Evolutionary conservation across 2,329 filamentous ascomycete species (phyloP).

Genomic region (Fusarium vanettenii): DNA sequence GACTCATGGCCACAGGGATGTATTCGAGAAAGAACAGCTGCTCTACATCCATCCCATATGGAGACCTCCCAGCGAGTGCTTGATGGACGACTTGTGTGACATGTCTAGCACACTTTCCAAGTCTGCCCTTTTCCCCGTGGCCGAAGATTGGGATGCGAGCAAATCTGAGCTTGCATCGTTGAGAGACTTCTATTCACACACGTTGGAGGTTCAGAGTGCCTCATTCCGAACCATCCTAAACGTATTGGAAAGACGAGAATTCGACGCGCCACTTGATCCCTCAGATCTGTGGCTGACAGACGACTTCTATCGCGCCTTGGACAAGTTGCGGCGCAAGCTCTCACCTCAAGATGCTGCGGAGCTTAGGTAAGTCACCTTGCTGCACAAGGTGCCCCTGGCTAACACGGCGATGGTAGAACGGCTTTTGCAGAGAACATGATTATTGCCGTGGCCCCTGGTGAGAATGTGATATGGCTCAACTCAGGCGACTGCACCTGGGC

Average conservation of each 20-base stretch:
- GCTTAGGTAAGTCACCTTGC: slow-evolving; percentile 19
- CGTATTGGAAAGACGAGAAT: slow-evolving; percentile 34
- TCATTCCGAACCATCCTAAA: slow-evolving; percentile 25
- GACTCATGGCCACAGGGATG: slow-evolving; percentile 6
- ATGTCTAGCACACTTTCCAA: slow-evolving; percentile 39
- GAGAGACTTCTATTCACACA: slow-evolving; percentile 38
- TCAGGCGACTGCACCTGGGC: slow-evolving; percentile 32
- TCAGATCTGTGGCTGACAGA: slow-evolving; percentile 32
- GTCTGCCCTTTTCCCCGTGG: slow-evolving; percentile 36
- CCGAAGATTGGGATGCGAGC: slow-evolving; percentile 36
- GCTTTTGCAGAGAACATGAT: slow-evolving; percentile 17
- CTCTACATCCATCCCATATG: slow-evolving; percentile 37
- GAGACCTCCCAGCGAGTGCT: slow-evolving; percentile 37
- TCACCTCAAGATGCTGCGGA: slow-evolving; percentile 21
- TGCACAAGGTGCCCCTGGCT: background rate
- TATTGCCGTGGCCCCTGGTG: slow-evolving; percentile 28
- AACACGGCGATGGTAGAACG: background rate
- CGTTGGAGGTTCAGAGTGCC: slow-evolving; percentile 29
- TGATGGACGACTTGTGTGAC: slow-evolving; percentile 34
- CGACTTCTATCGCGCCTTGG: slow-evolving; percentile 30
- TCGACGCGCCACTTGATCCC: slow-evolving; percentile 32
- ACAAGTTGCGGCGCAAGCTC: slow-evolving; percentile 32
- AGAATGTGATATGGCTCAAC: slow-evolving; percentile 29
- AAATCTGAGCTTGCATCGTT: slow-evolving; percentile 36
- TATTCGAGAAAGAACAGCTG: slow-evolving; percentile 37